These are phyloP conservation scores for Russula brevipes DNA, from an alignment of 768 basidiomycete species.

Conservation along the genomic window DNA sequence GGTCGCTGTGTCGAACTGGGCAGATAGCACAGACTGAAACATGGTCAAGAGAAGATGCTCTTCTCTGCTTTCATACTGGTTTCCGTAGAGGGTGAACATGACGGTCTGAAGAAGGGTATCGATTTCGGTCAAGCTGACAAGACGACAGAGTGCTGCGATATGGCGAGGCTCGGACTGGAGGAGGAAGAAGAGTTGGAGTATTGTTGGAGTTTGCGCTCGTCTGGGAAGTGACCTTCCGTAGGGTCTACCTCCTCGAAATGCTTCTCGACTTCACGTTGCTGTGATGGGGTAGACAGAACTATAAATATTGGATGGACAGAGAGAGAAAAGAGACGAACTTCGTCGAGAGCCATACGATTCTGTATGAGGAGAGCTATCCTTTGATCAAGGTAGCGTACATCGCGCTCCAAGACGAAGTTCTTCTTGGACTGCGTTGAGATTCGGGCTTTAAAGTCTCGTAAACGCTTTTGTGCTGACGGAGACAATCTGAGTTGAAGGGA, in stretches of 20 bases:
- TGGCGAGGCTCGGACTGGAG: slow-evolving; percentile 97
- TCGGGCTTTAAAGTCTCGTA: slow-evolving; percentile 91
- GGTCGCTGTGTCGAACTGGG: slow-evolving; percentile 98
- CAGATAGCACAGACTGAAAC: slow-evolving; percentile 98
- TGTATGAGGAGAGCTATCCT: slow-evolving; percentile 96
- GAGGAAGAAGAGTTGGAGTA: slow-evolving; percentile 99
- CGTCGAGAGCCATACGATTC: slow-evolving; percentile 95
- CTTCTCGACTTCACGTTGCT: slow-evolving; percentile 94
- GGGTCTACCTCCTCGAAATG: slow-evolving; percentile 96
- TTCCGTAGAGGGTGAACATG: slow-evolving; percentile 99
- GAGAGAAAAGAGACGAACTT: slow-evolving; percentile 45
- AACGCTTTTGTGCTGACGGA: slow-evolving; percentile 83
- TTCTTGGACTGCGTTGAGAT: slow-evolving; percentile 99
- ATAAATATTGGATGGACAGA: slow-evolving; percentile 15
- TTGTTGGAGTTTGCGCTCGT: slow-evolving; percentile 90
- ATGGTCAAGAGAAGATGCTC: slow-evolving; percentile 98
- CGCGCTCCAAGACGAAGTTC: slow-evolving; percentile 98
- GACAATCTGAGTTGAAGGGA: slow-evolving; percentile 12
- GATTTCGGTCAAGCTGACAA: slow-evolving; percentile 94
- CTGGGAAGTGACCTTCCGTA: slow-evolving; percentile 86
- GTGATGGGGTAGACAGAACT: slow-evolving; percentile 11
- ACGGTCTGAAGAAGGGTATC: slow-evolving; percentile 99
- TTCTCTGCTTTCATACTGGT: slow-evolving; percentile 97
- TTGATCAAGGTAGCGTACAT: slow-evolving; percentile 96
- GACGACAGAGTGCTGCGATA: slow-evolving; percentile 91